Conservation (phyloP, 768 basidiomycete genomes). For the Calocera viscosa region DNA sequence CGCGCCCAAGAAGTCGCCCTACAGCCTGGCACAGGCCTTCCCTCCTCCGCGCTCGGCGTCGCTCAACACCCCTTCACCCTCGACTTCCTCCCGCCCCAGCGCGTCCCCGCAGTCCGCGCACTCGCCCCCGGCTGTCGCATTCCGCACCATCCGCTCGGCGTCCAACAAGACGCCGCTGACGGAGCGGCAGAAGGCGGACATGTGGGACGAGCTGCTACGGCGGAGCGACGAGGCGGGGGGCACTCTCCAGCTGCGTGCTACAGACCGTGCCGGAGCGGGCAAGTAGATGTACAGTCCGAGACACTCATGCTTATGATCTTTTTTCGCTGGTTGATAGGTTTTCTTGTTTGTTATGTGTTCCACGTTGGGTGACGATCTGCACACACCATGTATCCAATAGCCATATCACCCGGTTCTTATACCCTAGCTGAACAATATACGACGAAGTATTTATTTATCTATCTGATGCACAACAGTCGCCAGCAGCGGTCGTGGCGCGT, state of each 20-base stretch:
- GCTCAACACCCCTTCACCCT: not conserved
- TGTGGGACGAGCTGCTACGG: slow-evolving; percentile 6
- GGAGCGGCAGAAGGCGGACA: not conserved
- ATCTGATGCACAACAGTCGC: too few species aligned
- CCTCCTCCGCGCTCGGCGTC: not conserved
- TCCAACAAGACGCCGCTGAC: not conserved
- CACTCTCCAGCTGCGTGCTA: not conserved
- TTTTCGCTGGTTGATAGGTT: too few species aligned
- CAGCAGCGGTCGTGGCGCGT: too few species aligned
- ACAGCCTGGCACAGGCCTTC: not conserved
- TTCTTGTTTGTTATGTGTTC: too few species aligned
- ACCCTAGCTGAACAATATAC: too few species aligned
- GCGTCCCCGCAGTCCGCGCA: not conserved
- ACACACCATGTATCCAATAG: too few species aligned
- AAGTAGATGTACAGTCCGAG: too few species aligned
- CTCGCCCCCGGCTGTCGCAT: not conserved
- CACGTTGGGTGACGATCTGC: too few species aligned
- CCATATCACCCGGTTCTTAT: too few species aligned
- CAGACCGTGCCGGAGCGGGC: not conserved
- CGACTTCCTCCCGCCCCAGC: not conserved
- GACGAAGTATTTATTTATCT: too few species aligned
- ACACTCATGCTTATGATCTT: too few species aligned
- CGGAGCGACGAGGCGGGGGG: not conserved
- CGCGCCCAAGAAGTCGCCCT: not conserved
- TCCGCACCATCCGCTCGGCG: not conserved